Conservation (phyloP, 805 yeast species). For the Metschnikowia dekortorum region DNA sequence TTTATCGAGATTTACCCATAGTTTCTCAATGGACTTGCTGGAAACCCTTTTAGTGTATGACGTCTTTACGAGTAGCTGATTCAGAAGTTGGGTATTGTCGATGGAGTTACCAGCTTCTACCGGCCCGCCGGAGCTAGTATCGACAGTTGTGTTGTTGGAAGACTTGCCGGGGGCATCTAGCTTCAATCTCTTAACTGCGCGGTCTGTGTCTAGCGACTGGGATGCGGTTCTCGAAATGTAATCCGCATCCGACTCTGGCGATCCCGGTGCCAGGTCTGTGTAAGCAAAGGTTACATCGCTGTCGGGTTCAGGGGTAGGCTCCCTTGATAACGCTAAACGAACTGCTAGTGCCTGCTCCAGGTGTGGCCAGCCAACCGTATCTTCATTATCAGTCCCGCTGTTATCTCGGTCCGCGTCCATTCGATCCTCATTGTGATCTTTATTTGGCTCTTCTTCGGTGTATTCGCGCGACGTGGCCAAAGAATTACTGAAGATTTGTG, state of each 20-base stretch:
- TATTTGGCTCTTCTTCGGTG: neutral
- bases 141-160: neutral
- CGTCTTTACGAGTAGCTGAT: slow-evolving; percentile 5
- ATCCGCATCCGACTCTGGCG: slow-evolving; percentile 8
- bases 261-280: slow-evolving; percentile 10
- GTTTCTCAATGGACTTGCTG: slow-evolving; percentile 14
- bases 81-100: neutral
- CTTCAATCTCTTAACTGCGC: slow-evolving; percentile 6
- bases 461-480: neutral
- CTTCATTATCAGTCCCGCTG: neutral
- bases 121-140: neutral
- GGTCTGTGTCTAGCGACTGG: slow-evolving; percentile 4
- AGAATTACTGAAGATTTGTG: neutral
- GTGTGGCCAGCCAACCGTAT: neutral
- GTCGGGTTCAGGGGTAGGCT: slow-evolving; percentile 13
- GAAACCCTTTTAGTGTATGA: slow-evolving; percentile 8
- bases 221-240: neutral
- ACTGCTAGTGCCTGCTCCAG: neutral
- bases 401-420: neutral
- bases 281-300: slow-evolving; percentile 6
- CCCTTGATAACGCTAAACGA: slow-evolving; percentile 5
- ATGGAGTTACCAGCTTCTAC: neutral
- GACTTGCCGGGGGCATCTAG: neutral
- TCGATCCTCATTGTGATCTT: neutral
- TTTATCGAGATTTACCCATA: slow-evolving; percentile 13